Percentiles rank a stretch among this genome's conserved stretches.
phyloP scores from a whole-genome alignment of 257 asterid genomes.

The Orobanche coerulescens region DNA sequence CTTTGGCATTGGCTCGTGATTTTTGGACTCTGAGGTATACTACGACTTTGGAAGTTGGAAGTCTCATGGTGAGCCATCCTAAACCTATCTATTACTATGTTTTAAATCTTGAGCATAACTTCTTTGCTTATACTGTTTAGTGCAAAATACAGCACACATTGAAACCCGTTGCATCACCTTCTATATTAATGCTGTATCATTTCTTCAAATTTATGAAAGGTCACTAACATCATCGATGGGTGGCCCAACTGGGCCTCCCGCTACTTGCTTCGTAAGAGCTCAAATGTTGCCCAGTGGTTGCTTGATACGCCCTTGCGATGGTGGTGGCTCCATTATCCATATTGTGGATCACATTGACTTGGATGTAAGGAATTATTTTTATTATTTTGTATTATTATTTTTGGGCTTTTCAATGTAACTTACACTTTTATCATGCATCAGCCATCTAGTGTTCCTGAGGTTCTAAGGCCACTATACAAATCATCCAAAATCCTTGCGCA shows the following conservation, averaged over 20 bases:
- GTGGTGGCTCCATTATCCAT: too few species aligned
- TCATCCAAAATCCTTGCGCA: slow-evolving; percentile 68
- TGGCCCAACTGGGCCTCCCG: slow-evolving; percentile 60
- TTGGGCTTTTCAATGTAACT: not conserved
- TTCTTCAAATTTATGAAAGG: slow-evolving; percentile 59
- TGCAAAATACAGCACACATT: too few species aligned
- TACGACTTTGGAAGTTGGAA: slow-evolving; percentile 71
- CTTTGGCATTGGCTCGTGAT: slow-evolving; percentile 79
- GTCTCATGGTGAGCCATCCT: slow-evolving; percentile 54
- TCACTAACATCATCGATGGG: slow-evolving; percentile 54
- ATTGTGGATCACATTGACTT: slow-evolving; percentile 67
- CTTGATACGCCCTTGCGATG: slow-evolving; percentile 59
- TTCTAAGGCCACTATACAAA: slow-evolving; percentile 68
- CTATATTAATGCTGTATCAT: not conserved
- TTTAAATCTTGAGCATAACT: too few species aligned
- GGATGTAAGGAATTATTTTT: slow-evolving; percentile 34
- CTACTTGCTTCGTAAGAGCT: slow-evolving; percentile 56
- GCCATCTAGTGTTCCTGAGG: slow-evolving; percentile 70
- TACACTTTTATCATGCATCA: slow-evolving; percentile 15
- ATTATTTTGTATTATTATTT: not conserved
- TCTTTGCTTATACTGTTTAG: not conserved
- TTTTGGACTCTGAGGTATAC: slow-evolving; percentile 76
- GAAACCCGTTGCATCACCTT: not conserved
- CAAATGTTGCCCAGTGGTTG: slow-evolving; percentile 72
- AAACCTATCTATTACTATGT: not conserved